Base-by-base conservation (phyloP, 495 filamentous ascomycete species). In the Trichoderma orchidacearum region DNA sequence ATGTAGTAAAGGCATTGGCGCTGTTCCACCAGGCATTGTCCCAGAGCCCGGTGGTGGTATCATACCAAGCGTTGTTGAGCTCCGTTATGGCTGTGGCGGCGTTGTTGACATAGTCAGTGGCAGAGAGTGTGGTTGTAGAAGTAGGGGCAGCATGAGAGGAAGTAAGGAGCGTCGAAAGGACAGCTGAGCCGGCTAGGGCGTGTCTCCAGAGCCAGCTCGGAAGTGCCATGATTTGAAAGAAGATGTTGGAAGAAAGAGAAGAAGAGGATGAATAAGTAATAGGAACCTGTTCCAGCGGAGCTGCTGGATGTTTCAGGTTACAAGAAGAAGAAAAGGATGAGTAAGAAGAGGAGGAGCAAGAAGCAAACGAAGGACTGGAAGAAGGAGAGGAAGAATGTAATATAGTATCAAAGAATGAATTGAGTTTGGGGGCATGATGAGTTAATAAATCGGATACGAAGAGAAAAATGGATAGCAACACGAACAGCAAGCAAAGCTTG, bases 1-100 rank as follows among this genome's bases (percentile, higher is more conserved):
- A 63, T 25, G 75, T 72, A 2, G 83, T 86, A 58, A 89, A 66
- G 55, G 74, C 76, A 64, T 88, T 90, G 56, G 81, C 86, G 35
- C 78, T 80, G 67, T 89, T 86, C 86, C 86, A 90, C 86, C 86
- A 90, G 1, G 81, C 81, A 27, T 72, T 75, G 0, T 80, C 64
- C 82, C 83, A 89, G 11, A 87, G 69, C 15, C 85, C 85, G 0
- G 74, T 84, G 7, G 60, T 60, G 3, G 57, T 53, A 63, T 86
- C 78, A 59, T 88, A 89, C 80, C 81, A 88, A 25, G 48, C 18
- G 23, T 45, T 56, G 60, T 87, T 83, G 2, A 89, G 73, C 9
- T 74, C 64, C 27, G 69, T 62, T 51, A 80, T 61, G 5, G 70
- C 80, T 18, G 65, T 57, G 30, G 73, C 66, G 5, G 80, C 74